These are phyloP conservation scores for Calocybe gangraenosa DNA, from an alignment of 768 basidiomycete species.

Conservation along the genomic window DNA sequence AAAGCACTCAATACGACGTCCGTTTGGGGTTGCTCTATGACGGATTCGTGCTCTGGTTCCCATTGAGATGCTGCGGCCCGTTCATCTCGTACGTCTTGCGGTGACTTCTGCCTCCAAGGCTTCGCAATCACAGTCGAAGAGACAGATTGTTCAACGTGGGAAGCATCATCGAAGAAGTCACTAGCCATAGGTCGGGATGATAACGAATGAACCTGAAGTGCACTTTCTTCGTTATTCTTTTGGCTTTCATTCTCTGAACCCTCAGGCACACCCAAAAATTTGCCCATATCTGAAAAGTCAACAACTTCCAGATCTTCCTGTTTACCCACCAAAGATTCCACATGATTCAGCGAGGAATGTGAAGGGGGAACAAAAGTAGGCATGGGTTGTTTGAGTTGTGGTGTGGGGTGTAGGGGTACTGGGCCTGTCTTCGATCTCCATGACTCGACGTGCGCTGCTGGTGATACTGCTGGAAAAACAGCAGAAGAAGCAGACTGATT, in stretches of 20 bases:
- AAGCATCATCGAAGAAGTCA: constrained; percentile 66
- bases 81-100: background rate
- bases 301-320: constrained; percentile 74
- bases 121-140: constrained; percentile 31
- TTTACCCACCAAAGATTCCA: constrained; percentile 40
- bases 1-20: background rate
- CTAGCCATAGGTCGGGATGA: constrained; percentile 52
- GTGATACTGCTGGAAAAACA: constrained; percentile 19
- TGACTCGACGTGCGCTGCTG: constrained; percentile 46
- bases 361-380: constrained; percentile 30
- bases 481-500: constrained; percentile 21
- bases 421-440: constrained; percentile 52
- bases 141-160: constrained; percentile 9
- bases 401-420: background rate
- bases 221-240: background rate
- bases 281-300: constrained; percentile 74
- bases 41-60: constrained; percentile 2
- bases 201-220: constrained; percentile 17
- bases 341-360: constrained; percentile 35
- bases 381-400: constrained; percentile 14
- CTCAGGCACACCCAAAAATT: constrained; percentile 50
- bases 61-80: background rate
- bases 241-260: constrained; percentile 7
- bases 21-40: background rate
- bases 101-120: constrained; percentile 40